Base-by-base conservation (phyloP, 129 eudicot genomes). In the Glebionis coronaria region DNA sequence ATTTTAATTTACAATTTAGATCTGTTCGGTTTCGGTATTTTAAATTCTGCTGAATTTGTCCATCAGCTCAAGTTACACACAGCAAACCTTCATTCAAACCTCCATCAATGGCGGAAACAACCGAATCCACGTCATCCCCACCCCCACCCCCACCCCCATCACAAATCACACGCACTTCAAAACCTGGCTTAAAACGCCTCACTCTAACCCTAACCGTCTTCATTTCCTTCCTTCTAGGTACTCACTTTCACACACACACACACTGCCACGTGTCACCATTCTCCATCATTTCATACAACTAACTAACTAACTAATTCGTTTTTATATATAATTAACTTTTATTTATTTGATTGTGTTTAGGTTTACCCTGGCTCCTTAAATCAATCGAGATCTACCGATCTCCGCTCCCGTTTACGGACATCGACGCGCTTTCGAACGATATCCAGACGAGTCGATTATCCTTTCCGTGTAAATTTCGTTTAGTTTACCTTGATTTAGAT, bases 371-470 rank as follows among this genome's bases (percentile, higher is more conserved):
- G 63, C 78, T 93, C 63, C 83, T 93, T 46, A 93, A 93, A 78
- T 84, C 97, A n/a, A 69, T 89, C 9, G 98, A 93, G 83, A 93
- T 93, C 61, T 93, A 93, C 55, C 78, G 99, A 57, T 86, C 99
- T 9, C 88, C 92, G 3, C 81, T 88, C 58, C 97, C 99, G 20
- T 93, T 93, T 74, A 73, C 63, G 10, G 88, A 93, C 9, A 89
- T 93, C 29, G 95, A 89, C 67, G 55, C 76, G 12, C 71, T 93
- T 1, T 81, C 92, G 5, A 66, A 81, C 16, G 71, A 73, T 8
- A 82, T 93, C 44, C 93, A 88, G 57, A 74, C 82, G 52, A 81
- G 54, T 65, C 80, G 85, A 2, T 42, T 88, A 21, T 54, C 67
- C 4, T 93, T 79, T 65, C 95, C 97, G 10, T 90, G 97, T 58